phyloP scores from a whole-genome alignment of 139 green algal genomes.

The Prasinococcaceae sp. region DNA sequence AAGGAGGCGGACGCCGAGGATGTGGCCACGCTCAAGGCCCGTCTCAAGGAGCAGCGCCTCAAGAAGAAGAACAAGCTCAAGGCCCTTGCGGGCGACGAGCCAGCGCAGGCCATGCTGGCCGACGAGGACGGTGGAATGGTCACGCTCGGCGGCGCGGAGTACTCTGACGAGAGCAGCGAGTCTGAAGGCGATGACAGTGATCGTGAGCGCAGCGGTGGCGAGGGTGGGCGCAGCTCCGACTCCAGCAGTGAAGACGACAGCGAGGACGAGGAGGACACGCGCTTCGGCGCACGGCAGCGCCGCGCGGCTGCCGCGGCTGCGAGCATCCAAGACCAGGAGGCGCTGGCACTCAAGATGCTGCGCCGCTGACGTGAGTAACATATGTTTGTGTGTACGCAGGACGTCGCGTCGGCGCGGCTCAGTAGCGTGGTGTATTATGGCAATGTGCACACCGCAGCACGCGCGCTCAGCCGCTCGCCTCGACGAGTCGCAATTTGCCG shows the following conservation, averaged over 20 bases:
- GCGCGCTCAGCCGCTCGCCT: too few relatives aligned
- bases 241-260: constrained; percentile 10
- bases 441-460: too few relatives aligned
- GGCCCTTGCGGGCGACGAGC: not conserved
- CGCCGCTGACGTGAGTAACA: too few relatives aligned
- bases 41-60: constrained; percentile 8
- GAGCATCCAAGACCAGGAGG: not conserved
- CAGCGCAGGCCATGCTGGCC: not conserved
- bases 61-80: constrained; percentile 25
- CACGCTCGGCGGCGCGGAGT: not conserved
- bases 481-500: too few relatives aligned
- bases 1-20: constrained; percentile 20
- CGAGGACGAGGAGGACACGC: constrained; percentile 3
- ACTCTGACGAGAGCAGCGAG: not conserved
- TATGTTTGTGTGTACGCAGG: too few relatives aligned
- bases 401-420: too few relatives aligned
- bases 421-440: too few relatives aligned
- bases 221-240: not conserved
- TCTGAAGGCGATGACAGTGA: too few relatives aligned
- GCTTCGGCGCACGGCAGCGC: not conserved
- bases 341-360: not conserved
- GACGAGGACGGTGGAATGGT: not conserved
- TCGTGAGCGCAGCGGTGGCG: not conserved
- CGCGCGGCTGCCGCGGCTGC: not conserved
- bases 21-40: constrained; percentile 14